Conservation (phyloP, 257 asterid species). For the Solanum ossicruentum region DNA sequence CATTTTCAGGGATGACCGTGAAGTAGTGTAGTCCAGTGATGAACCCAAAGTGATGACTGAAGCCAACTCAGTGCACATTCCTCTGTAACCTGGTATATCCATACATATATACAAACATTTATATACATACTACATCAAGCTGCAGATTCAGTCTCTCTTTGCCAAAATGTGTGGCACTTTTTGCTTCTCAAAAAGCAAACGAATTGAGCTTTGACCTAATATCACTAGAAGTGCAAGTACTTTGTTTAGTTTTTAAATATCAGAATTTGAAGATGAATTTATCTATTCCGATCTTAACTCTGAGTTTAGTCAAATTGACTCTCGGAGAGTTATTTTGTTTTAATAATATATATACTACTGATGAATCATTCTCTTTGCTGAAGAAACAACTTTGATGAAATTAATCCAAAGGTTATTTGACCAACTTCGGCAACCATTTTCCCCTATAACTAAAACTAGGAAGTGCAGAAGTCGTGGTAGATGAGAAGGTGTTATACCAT, state of each 20-base stretch:
- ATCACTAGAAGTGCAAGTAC: background rate
- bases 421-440: background rate
- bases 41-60: slow-evolving; percentile 83
- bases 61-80: slow-evolving; percentile 68
- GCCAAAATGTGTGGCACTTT: background rate
- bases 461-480: background rate
- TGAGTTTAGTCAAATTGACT: background rate
- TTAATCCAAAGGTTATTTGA: background rate
- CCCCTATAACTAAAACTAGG: background rate
- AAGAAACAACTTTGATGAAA: background rate
- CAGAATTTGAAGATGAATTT: background rate
- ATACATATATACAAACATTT: background rate
- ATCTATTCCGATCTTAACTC: background rate
- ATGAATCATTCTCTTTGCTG: background rate
- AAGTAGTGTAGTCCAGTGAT: slow-evolving; percentile 83
- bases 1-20: slow-evolving; percentile 69
- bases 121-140: background rate
- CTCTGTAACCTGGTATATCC: slow-evolving; percentile 39
- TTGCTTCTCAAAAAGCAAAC: background rate
- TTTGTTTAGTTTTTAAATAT: background rate
- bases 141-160: background rate
- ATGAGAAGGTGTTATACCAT: slow-evolving; percentile 25
- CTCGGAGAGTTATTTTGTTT: background rate
- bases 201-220: background rate
- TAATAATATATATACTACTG: background rate